phyloP scores from a whole-genome alignment of 108 stramenopile species.

The Schizochytrium sp. region DNA sequence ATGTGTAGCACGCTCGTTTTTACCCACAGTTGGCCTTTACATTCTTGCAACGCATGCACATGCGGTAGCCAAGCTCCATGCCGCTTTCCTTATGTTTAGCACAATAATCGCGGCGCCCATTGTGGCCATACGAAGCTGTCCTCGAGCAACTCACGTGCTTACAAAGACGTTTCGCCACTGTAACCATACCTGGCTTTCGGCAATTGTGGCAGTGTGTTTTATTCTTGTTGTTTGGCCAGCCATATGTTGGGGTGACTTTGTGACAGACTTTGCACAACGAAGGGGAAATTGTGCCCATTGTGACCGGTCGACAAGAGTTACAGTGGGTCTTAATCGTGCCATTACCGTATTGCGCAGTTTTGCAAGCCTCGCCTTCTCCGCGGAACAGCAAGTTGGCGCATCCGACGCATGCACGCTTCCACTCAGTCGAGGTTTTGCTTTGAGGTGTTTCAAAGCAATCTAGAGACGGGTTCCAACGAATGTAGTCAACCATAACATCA shows the following conservation, averaged over 20 bases:
- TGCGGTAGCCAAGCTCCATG: not conserved
- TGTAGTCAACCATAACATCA: not conserved
- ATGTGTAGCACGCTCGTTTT: constrained; percentile 27
- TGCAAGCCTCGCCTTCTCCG: constrained; percentile 19
- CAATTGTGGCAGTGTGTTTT: constrained; percentile 51
- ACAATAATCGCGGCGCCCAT: not conserved
- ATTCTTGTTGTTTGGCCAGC: constrained; percentile 57
- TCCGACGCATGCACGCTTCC: constrained; percentile 54
- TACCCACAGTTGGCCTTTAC: constrained; percentile 26
- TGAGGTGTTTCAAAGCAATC: not conserved
- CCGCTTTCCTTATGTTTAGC: constrained; percentile 21
- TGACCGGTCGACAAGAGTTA: not conserved
- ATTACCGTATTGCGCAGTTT: not conserved
- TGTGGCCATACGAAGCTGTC: constrained; percentile 27
- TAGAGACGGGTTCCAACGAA: not conserved
- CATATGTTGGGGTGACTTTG: not conserved
- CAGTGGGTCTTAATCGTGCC: constrained; percentile 47
- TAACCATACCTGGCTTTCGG: constrained; percentile 51
- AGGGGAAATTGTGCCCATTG: constrained; percentile 42
- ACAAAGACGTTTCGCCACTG: not conserved
- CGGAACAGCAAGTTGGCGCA: constrained; percentile 4
- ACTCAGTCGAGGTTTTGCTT: not conserved
- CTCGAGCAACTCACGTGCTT: not conserved
- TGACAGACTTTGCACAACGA: not conserved
- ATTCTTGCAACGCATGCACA: constrained; percentile 59